A percentile compares a stretch with the other conserved stretches of the same genome.
Conservation (phyloP, 345 rosid species). For the Atalantia buxifolia region DNA sequence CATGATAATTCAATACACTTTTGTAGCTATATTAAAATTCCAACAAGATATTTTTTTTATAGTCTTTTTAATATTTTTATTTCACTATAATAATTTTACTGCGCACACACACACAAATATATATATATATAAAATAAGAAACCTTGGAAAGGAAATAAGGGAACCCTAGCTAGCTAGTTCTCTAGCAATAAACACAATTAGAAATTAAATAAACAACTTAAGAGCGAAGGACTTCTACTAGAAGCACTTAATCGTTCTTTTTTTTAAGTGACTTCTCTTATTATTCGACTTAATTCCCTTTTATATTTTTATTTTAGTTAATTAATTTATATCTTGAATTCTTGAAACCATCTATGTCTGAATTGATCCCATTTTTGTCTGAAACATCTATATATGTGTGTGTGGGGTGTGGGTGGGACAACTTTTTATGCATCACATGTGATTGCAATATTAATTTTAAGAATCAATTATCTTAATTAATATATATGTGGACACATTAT, state of each 20-base stretch:
- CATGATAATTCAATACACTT: conserved; percentile 11
- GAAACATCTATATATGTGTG: neutral
- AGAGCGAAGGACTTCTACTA: neutral
- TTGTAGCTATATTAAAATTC: neutral
- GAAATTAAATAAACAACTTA: neutral
- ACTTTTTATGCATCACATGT: conserved; percentile 3
- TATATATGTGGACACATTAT: neutral
- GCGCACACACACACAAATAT: neutral
- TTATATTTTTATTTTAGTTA: neutral
- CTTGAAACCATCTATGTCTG: neutral
- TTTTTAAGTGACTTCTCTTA: neutral
- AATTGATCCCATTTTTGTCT: neutral
- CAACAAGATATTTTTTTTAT: neutral
- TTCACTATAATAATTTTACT: neutral
- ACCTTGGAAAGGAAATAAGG: neutral
- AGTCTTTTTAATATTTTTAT: neutral
- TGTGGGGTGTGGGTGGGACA: neutral
- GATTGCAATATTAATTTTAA: neutral
- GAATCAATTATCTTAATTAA: neutral
- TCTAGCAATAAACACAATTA: neutral
- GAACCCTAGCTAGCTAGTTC: neutral
- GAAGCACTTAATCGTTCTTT: neutral
- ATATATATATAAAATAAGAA: neutral
- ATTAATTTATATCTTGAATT: neutral
- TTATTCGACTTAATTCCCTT: neutral